Base-by-base conservation (phyloP, 1,139 yeast species). In the Pneumocystis oryctolagi region DNA sequence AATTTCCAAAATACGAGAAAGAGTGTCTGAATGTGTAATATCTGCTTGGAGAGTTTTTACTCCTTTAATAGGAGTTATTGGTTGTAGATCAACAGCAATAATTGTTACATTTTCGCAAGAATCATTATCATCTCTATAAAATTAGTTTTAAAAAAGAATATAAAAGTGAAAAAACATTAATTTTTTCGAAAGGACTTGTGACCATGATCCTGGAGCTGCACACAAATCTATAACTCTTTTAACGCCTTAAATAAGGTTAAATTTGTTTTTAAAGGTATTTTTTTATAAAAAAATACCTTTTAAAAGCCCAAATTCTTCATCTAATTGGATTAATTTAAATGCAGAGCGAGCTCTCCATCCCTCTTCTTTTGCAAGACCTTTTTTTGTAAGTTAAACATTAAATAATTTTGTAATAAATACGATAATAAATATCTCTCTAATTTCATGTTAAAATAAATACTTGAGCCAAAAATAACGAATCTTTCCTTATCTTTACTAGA, bases 151-250 rank as follows among this genome's bases (percentile, higher is more conserved):
- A 8, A 14, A 57, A 57, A 35, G 9, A 39, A 35, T 12, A 56
- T 20, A n/a, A 40, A 55, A 5, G 68, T 57, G 59, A 30, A 74
- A 79, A 65, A 77, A 76, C 67, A 80, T 81, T 59, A 88, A 75
- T 67, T 84, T 85, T 66, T 87, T 75, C 9, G 95, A 83, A n/a
- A 92, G 79, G 0, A 92, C 98, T 72, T 92, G 98, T 1, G 96
- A 87, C 98, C 98, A 92, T 3, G 97, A 89, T 1, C 98, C 98
- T 0, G 98, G 98, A 3, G 98, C 98, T 25, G 98, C 98, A 79
- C 98, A 92, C 57, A 92, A 78, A 75, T 92, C 98, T 9, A 92
- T 98, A 5, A 92, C 98, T 68, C 96, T 77, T 59, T 79, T 78
- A 53, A 89, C 82, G 42, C 83, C 87, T 62, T 47, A 25, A 37